phyloP scores from a whole-genome alignment of 176 grass and related monocot species.

The Saccharum spontaneum region DNA sequence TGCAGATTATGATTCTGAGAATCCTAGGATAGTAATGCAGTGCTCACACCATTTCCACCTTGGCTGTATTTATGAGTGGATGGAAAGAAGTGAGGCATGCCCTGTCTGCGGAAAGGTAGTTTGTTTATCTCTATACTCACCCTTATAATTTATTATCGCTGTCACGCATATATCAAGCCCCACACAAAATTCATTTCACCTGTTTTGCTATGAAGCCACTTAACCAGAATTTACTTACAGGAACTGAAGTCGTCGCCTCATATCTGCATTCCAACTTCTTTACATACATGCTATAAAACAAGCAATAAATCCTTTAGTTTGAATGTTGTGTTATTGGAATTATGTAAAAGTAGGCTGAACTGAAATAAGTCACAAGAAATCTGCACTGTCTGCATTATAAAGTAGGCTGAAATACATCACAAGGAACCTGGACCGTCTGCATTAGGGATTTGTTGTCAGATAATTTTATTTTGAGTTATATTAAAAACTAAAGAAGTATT shows the following conservation, averaged over 20 bases:
- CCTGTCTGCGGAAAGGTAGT: conserved; percentile 95
- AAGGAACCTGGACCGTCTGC: background rate
- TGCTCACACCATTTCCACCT: conserved; percentile 98
- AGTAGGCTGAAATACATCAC: background rate
- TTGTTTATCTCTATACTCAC: background rate
- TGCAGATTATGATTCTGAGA: conserved; percentile 88
- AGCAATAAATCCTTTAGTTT: background rate
- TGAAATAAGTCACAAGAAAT: background rate
- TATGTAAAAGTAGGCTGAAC: background rate
- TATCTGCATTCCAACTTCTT: background rate
- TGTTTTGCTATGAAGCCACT: background rate
- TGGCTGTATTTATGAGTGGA: conserved; percentile 98
- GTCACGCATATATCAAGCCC: background rate
- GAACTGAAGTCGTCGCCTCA: background rate
- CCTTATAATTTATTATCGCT: background rate
- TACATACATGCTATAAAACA: background rate
- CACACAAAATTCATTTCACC: background rate
- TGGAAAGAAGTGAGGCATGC: conserved; percentile 97
- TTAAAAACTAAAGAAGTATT: background rate
- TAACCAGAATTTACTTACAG: background rate
- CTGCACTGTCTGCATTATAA: background rate
- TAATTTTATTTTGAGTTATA: background rate
- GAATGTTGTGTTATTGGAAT: background rate
- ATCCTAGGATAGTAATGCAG: conserved; percentile 86
- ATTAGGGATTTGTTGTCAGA: background rate